Conservation (phyloP, 805 yeast genomes). For the Wickerhamomyces rabaulensis region DNA sequence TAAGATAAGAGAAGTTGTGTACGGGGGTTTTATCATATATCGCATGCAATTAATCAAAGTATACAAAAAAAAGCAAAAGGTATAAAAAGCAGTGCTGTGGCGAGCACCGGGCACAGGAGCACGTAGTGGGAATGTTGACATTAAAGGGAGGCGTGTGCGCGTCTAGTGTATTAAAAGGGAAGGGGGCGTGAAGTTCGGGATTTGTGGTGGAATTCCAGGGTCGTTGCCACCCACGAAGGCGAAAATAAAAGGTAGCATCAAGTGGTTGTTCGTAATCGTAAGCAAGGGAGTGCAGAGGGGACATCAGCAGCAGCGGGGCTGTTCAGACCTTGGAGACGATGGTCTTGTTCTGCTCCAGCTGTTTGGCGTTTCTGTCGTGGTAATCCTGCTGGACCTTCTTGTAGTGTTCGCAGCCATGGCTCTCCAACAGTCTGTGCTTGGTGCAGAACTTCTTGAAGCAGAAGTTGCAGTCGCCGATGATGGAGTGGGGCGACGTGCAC, state of each 20-base stretch:
- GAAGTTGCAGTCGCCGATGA: slow-evolving; percentile 59
- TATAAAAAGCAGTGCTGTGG: too few relatives aligned
- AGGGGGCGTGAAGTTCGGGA: not conserved
- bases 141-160: not conserved
- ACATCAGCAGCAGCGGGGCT: not conserved
- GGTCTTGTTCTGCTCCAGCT: slow-evolving; percentile 56
- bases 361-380: slow-evolving; percentile 59
- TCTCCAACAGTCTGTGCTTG: slow-evolving; percentile 57
- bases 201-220: too few relatives aligned
- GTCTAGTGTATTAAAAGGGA: not conserved
- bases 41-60: not conserved
- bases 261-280: not conserved
- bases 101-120: not conserved
- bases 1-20: too few relatives aligned
- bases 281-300: not conserved
- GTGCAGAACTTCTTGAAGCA: slow-evolving; percentile 64
- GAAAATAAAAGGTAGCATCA: not conserved
- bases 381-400: slow-evolving; percentile 54
- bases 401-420: slow-evolving; percentile 55
- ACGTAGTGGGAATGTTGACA: not conserved
- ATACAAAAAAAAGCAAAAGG: too few relatives aligned
- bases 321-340: slow-evolving; percentile 45
- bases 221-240: not conserved
- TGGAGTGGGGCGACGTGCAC: slow-evolving; percentile 28
- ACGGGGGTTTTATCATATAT: not conserved